Conservation (phyloP, 495 filamentous ascomycete species). For the Talaromyces borbonicus region DNA sequence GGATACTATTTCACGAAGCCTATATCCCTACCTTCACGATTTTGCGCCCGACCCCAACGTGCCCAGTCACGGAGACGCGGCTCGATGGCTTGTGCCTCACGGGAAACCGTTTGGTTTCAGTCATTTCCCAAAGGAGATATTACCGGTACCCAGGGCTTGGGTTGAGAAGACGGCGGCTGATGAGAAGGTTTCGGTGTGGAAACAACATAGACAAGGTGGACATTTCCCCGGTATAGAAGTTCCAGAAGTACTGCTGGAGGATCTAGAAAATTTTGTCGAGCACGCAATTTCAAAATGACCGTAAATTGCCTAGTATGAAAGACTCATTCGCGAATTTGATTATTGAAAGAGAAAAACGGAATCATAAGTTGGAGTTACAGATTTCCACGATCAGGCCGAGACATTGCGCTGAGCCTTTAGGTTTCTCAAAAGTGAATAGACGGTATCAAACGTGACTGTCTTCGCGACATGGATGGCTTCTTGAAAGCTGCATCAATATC, state of each 20-base stretch:
- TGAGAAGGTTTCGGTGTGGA: slow-evolving; percentile 26
- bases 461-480: not conserved
- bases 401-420: too few relatives aligned
- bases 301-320: too few relatives aligned
- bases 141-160: slow-evolving; percentile 28
- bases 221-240: slow-evolving; percentile 7
- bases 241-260: slow-evolving; percentile 1
- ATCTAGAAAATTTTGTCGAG: slow-evolving; percentile 2
- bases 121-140: slow-evolving; percentile 38
- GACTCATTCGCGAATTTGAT: too few relatives aligned
- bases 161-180: slow-evolving; percentile 17
- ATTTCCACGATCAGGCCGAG: too few relatives aligned
- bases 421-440: too few relatives aligned
- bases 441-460: too few relatives aligned
- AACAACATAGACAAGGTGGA: slow-evolving; percentile 20
- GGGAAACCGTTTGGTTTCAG: slow-evolving; percentile 39
- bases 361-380: too few relatives aligned
- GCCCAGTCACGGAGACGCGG: slow-evolving; percentile 22
- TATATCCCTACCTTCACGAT: slow-evolving; percentile 25
- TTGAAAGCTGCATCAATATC: slow-evolving; percentile 48
- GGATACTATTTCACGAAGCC: slow-evolving; percentile 32
- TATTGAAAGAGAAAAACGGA: too few relatives aligned
- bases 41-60: slow-evolving; percentile 36
- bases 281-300: not conserved
- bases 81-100: not conserved